Percentiles rank a stretch among this genome's conserved stretches.
phyloP scores from a whole-genome alignment of 352 stramenopile genomes.

The Phytophthora palmivora region DNA sequence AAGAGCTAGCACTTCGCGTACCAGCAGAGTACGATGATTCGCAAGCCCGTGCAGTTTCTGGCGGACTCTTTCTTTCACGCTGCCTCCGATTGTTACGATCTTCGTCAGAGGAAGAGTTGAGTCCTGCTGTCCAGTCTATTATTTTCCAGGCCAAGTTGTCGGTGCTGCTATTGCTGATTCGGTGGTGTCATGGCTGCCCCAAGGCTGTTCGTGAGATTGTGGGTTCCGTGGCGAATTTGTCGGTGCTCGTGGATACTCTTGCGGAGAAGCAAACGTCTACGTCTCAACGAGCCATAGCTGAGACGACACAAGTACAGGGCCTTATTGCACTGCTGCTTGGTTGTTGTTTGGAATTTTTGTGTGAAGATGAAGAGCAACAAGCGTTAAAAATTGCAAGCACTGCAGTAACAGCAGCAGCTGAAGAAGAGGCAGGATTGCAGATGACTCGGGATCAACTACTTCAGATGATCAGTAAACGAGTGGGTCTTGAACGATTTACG shows the following conservation, averaged over 20 bases:
- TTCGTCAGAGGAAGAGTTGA: slow-evolving; percentile 4
- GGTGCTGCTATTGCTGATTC: slow-evolving; percentile 58
- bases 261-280: slow-evolving; percentile 5
- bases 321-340: slow-evolving; percentile 62
- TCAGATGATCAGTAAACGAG: slow-evolving; percentile 67
- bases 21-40: slow-evolving; percentile 51
- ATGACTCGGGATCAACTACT: slow-evolving; percentile 72
- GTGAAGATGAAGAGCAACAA: slow-evolving; percentile 41
- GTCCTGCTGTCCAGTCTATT: slow-evolving; percentile 33
- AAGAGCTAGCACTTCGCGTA: slow-evolving; percentile 74
- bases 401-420: slow-evolving; percentile 4
- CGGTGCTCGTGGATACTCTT: slow-evolving; percentile 55
- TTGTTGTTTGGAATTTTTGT: slow-evolving; percentile 63
- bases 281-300: slow-evolving; percentile 16
- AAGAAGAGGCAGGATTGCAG: slow-evolving; percentile 25
- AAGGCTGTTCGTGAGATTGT: slow-evolving; percentile 68
- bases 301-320: slow-evolving; percentile 49
- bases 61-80: slow-evolving; percentile 68
- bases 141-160: slow-evolving; percentile 66
- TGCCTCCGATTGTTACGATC: slow-evolving; percentile 55
- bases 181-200: slow-evolving; percentile 65
- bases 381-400: slow-evolving; percentile 32
- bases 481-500: slow-evolving; percentile 73
- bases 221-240: slow-evolving; percentile 64
- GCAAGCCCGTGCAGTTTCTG: slow-evolving; percentile 57